Evolutionary conservation across 495 filamentous ascomycete species (phyloP), one percentile per base, ranked within the genome.

Genomic region (Sabuloglossum arenarium): DNA sequence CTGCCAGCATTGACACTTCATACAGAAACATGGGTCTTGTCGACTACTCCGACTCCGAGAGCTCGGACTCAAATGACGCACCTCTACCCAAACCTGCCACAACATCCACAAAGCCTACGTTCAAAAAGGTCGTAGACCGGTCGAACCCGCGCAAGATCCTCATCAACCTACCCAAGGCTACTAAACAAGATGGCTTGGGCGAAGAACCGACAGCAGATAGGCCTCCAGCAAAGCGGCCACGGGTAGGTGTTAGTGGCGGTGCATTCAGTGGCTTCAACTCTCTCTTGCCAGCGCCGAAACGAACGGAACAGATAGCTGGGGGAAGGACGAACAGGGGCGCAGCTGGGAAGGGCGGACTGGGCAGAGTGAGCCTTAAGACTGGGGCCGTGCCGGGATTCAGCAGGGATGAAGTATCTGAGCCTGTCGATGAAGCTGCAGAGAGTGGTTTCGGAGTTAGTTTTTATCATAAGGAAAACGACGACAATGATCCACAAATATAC

Each of bases 201-300:
- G 64, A 69, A 34, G 64, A 72, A 19, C 67, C 68, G 0, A 64
- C 64, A 3, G 68, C 68, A 39, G 73, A 82, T 56, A 79, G 72
- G 16, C 85, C 84, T 0, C 82, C 85, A 11, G 70, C 82, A 5
- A 94, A 94, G 65, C 80, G 81, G 51, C 72, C 74, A 23, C 78
- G 76, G 46, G 73, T 76, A 16, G 72, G 74, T 3, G 74, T 71
- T 45, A 72, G 74, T 4, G 74, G 71, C 45, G 69, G 77, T 37
- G 73, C 74, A 19, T 84, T 90, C 59, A 76, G 81, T 56, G 81
- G 78, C 8, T 91, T 96, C 69, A 89, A 88, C 62, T 78, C 86
- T 2, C 77, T 94, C 34, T 75, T 96, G n/a, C 89, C 89, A 11
- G 77, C 88, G 29, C 89, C 89, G 19, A 96, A 91, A 67, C 77